Percentiles rank a stretch among this genome's conserved stretches.
Evolutionary conservation across 2,329 filamentous ascomycete species (phyloP).

Genomic region (Phialophora expanda): DNA sequence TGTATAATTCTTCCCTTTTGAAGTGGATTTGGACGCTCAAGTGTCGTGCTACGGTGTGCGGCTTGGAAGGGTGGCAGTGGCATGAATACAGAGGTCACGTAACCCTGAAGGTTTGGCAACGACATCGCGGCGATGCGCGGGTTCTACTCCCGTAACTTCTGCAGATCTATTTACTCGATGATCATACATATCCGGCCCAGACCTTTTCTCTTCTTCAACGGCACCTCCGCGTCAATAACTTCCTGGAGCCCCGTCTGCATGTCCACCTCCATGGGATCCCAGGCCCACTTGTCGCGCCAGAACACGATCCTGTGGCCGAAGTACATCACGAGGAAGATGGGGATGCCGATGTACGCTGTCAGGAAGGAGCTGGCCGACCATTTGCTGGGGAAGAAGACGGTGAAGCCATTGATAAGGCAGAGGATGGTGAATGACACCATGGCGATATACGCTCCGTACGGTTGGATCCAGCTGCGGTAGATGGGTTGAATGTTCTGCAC

Average conservation of each 20-base stretch:
- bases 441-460: slow-evolving; percentile 68
- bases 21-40: too few species aligned
- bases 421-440: slow-evolving; percentile 65
- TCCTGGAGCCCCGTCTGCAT: slow-evolving; percentile 60
- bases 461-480: slow-evolving; percentile 61
- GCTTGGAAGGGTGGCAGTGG: too few species aligned
- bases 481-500: slow-evolving; percentile 58
- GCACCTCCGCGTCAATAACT: slow-evolving; percentile 55
- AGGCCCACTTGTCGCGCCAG: slow-evolving; percentile 58
- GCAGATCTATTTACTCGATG: slow-evolving; percentile 39
- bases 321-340: slow-evolving; percentile 66
- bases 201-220: slow-evolving; percentile 43
- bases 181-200: slow-evolving; percentile 43
- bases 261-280: slow-evolving; percentile 58
- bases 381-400: slow-evolving; percentile 70
- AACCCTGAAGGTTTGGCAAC: background rate
- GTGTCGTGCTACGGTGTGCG: too few species aligned
- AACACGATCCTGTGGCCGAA: slow-evolving; percentile 57
- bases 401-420: slow-evolving; percentile 76
- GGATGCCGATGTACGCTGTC: slow-evolving; percentile 69
- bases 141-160: background rate
- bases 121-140: background rate
- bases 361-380: slow-evolving; percentile 70
- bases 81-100: background rate
- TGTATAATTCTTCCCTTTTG: too few species aligned